A percentile compares a stretch with the other conserved stretches of the same genome.
These are phyloP conservation scores for Tardiomyces digboiensis DNA, from an alignment of 1,139 yeast species.

Conservation along the genomic window DNA sequence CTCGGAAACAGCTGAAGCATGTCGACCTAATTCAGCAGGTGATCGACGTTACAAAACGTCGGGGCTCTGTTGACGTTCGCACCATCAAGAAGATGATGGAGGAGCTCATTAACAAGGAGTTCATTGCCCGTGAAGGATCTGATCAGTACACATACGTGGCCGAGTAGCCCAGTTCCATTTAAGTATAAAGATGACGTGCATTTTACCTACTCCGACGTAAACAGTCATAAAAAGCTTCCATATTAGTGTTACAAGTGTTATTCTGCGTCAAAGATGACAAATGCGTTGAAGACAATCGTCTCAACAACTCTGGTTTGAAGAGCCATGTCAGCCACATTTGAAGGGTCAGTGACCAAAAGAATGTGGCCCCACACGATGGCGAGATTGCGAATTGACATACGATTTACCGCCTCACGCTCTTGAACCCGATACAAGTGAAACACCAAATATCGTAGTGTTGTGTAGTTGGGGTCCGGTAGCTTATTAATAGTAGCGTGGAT, in stretches of 20 bases:
- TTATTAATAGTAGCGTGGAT: slow-evolving; percentile 83
- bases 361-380: slow-evolving; percentile 96
- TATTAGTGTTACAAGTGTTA: slow-evolving; percentile 12
- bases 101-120: background rate
- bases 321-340: slow-evolving; percentile 68
- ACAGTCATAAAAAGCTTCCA: no score
- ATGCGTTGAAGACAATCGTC: slow-evolving; percentile 75
- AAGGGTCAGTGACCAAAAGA: slow-evolving; percentile 53
- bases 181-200: no score
- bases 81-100: background rate
- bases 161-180: background rate
- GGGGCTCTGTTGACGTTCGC: background rate
- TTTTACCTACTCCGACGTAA: no score
- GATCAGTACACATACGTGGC: slow-evolving; percentile 25
- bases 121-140: slow-evolving; percentile 24
- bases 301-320: slow-evolving; percentile 77
- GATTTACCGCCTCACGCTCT: slow-evolving; percentile 49
- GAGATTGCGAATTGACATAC: slow-evolving; percentile 74
- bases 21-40: slow-evolving; percentile 22
- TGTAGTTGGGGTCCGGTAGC: slow-evolving; percentile 90
- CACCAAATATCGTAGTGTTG: slow-evolving; percentile 74
- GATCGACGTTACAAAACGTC: background rate
- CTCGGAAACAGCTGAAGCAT: slow-evolving; percentile 24
- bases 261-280: slow-evolving; percentile 76
- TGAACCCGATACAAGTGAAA: slow-evolving; percentile 79